These are phyloP conservation scores for Chrysoporthe puriensis DNA, from an alignment of 2,329 filamentous ascomycete genomes.

Conservation along the genomic window DNA sequence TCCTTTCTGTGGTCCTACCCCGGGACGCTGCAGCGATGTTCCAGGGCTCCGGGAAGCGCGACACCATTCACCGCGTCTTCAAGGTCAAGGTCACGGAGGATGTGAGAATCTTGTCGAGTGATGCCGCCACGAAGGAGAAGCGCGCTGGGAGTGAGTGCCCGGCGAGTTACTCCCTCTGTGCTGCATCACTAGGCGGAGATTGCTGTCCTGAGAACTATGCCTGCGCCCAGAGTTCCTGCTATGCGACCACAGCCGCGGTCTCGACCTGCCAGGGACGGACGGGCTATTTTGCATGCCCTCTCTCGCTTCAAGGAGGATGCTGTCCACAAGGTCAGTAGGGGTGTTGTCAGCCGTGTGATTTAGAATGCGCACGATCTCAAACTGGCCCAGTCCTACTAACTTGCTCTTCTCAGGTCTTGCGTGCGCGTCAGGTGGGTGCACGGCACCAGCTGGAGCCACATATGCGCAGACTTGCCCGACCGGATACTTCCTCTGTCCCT, in stretches of 20 bases:
- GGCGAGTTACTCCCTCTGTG: conserved; percentile 38
- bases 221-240: conserved; percentile 53
- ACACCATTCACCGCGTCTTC: conserved; percentile 34
- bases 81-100: conserved; percentile 32
- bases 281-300: conserved; percentile 47
- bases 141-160: conserved; percentile 30
- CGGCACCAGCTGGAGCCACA: conserved; percentile 47
- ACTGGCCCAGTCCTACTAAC: background rate
- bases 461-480: conserved; percentile 47
- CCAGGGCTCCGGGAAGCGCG: conserved; percentile 31
- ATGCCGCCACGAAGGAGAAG: conserved; percentile 17
- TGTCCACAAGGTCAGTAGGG: conserved; percentile 35
- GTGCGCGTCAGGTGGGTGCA: conserved; percentile 48
- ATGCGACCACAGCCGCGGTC: conserved; percentile 49
- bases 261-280: conserved; percentile 40
- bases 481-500: conserved; percentile 53
- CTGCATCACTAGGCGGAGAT: conserved; percentile 46
- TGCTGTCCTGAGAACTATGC: conserved; percentile 54
- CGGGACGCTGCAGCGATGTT: conserved; percentile 33
- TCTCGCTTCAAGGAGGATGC: conserved; percentile 41
- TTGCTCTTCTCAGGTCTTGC: conserved; percentile 47
- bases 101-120: conserved; percentile 4
- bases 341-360: background rate
- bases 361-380: background rate
- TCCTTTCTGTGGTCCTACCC: conserved; percentile 33